Evolutionary conservation across 1,284 basidiomycete species (phyloP), one percentile per base, ranked within the genome.

Genomic region (Austroboletus rostrupii): DNA sequence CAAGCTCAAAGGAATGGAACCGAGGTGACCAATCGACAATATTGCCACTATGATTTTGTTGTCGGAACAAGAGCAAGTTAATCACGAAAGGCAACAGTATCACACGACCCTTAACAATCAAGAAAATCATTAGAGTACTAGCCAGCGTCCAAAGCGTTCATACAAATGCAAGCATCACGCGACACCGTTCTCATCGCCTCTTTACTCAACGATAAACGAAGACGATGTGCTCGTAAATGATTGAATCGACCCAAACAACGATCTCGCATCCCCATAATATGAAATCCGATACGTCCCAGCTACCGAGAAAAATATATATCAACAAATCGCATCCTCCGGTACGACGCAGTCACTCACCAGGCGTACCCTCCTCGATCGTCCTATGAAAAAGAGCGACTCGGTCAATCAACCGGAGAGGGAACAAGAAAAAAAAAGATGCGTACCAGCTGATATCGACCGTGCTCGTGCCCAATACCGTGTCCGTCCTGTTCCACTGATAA

Each of bases 391-490:
- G 31, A 11, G 20, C 20, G n/a, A 10, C 32, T 17, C 3, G 19
- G 37, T 47, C 12, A 44, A 20, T 32, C 32, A 14, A 45, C 12
- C 19, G 8, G 9, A 4, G n/a, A 0, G 11, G n/a, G 31, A 9
- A 19, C 4, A 3, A 21, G 40, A 12, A 41, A 9, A 39, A 9
- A 8, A 26, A 23, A 8, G 46, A 45, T 11, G 41, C 79, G 65
- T 60, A 83, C 83, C 84, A 87, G 41, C 79, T 77, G 51, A 87
- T 71, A 44, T 77, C 78, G 35, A 87, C 85, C 6, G 74, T 76
- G 59, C 84, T 87, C 28, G 76, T 81, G 3, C 78, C 83, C 31
- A 80, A 64, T 57, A 85, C 78, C 1, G 71, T 72, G 66, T 67
- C 82, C 6, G 74, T 79, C 63, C 84, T 72, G 23, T 61, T 67